A percentile compares a stretch with the other conserved stretches of the same genome.
phyloP scores from a whole-genome alignment of 176 grass and related monocot genomes.

The Calamus simplicifolius region DNA sequence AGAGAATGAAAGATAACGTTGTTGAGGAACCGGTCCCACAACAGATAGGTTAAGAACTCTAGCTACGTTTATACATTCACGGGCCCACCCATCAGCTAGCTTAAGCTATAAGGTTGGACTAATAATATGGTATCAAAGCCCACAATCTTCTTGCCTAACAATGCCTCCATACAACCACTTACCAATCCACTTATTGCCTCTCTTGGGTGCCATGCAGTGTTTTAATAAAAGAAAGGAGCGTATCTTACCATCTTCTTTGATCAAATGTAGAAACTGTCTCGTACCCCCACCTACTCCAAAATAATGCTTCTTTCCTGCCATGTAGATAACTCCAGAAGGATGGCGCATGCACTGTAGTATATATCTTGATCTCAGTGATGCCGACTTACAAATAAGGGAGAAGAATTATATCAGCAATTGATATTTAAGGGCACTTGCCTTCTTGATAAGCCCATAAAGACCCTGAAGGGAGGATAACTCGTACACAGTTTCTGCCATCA shows the following conservation, averaged over 20 bases:
- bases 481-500: conserved; percentile 96
- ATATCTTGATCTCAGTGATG: conserved; percentile 16
- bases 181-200: too few species aligned
- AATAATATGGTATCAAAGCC: too few species aligned
- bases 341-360: conserved; percentile 42
- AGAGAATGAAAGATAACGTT: too few species aligned
- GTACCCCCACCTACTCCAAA: conserved; percentile 97
- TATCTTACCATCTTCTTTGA: conserved; percentile 82
- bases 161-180: too few species aligned
- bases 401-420: not conserved
- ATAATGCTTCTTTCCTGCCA: conserved; percentile 96
- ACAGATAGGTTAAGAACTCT: too few species aligned
- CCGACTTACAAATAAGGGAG: not conserved
- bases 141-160: too few species aligned
- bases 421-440: conserved; percentile 24
- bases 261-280: conserved; percentile 73
- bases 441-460: conserved; percentile 73
- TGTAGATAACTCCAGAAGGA: conserved; percentile 53
- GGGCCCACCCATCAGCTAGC: too few species aligned
- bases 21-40: too few species aligned
- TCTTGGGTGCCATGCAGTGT: not conserved
- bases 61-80: too few species aligned
- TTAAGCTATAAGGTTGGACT: too few species aligned
- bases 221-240: conserved; percentile 1
- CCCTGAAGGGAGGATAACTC: conserved; percentile 55